Base-by-base conservation (phyloP, 1,284 basidiomycete genomes). In the Phylloboletellus chloephorus region DNA sequence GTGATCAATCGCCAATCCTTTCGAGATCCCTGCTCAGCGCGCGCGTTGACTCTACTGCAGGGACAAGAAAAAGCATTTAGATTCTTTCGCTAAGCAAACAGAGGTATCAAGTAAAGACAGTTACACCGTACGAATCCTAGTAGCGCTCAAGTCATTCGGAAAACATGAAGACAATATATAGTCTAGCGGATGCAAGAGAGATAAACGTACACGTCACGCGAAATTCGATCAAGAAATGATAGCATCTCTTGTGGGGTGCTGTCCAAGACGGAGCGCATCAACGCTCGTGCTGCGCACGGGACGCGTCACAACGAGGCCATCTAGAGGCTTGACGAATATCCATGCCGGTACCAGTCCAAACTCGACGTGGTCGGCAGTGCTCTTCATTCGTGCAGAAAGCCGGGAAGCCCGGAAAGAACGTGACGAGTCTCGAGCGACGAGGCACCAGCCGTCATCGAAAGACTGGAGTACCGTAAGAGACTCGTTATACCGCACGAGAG, bases 361-460 rank as follows among this genome's bases (percentile, higher is more conserved):
- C 29, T 76, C 66, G 20, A 31, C 24, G 21, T 45, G 43, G n/a
- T 51, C 46, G 13, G 19, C 47, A 8, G 28, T 31, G 17, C 24
- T 48, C 22, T 20, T 41, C 20, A 19, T 46, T 19, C 43, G 34
- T 0, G 15, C 2, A 11, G 43, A 48, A 26, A 46, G 16, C 8
- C 35, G 36, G 3, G 52, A 54, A 19, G 37, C 41, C 32, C 24
- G 60, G 35, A 50, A 67, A 67, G 61, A 72, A 67, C 34, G 71
- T 40, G 20, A 63, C 16, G 47, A 54, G 43, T 78, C 72, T 24
- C 79, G 67, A 12, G 74, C 76, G 37, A 83, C 80, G 43, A 84
- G 68, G 55, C 79, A 84, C 84, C 83, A 88, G 2, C 82, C 83
- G 46, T 87, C 83, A 44, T 85, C 79, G 52, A 79, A 81, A 2